Percentiles rank a stretch among this genome's conserved stretches.
Conservation (phyloP, 2,329 filamentous ascomycete genomes). For the Paramyrothecium sp. region DNA sequence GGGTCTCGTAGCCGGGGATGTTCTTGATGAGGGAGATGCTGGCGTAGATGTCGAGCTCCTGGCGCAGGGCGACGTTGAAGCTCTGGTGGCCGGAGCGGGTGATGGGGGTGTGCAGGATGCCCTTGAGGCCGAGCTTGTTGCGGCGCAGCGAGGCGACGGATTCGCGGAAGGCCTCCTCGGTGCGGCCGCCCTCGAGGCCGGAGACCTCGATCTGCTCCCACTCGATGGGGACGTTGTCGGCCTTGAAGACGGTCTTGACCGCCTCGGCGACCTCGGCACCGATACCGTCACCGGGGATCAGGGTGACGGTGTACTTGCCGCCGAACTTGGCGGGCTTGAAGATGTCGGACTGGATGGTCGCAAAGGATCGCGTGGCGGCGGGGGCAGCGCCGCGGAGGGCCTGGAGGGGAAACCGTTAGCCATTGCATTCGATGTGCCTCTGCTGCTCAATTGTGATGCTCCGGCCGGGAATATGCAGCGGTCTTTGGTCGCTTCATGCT, state of each 20-base stretch:
- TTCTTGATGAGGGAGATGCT: conserved; percentile 99
- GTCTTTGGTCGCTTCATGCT: too few relatives aligned
- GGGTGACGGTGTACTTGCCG: conserved; percentile 97
- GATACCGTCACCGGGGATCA: conserved; percentile 98
- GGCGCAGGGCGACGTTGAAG: conserved; percentile 98
- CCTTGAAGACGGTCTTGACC: conserved; percentile 99
- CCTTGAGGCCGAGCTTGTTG: conserved; percentile 99
- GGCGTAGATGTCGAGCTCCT: conserved; percentile 99
- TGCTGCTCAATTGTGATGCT: too few relatives aligned
- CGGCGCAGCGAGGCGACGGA: conserved; percentile 92
- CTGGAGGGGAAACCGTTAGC: conserved; percentile 32
- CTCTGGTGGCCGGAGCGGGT: conserved; percentile 96
- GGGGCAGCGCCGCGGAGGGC: conserved; percentile 51
- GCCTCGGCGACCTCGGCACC: conserved; percentile 97
- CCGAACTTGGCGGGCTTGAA: conserved; percentile 99
- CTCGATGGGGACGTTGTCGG: conserved; percentile 96
- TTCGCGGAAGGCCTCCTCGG: conserved; percentile 93
- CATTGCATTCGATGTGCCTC: neutral
- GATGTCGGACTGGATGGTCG: conserved; percentile 88
- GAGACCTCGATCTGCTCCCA: conserved; percentile 98
- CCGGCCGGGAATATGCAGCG: too few relatives aligned
- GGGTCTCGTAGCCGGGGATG: conserved; percentile 96
- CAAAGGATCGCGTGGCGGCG: conserved; percentile 58
- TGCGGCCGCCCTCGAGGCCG: conserved; percentile 83
- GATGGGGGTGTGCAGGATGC: conserved; percentile 96